Conservation (phyloP, 305 asterid genomes). For the Fraxinus albicans region DNA sequence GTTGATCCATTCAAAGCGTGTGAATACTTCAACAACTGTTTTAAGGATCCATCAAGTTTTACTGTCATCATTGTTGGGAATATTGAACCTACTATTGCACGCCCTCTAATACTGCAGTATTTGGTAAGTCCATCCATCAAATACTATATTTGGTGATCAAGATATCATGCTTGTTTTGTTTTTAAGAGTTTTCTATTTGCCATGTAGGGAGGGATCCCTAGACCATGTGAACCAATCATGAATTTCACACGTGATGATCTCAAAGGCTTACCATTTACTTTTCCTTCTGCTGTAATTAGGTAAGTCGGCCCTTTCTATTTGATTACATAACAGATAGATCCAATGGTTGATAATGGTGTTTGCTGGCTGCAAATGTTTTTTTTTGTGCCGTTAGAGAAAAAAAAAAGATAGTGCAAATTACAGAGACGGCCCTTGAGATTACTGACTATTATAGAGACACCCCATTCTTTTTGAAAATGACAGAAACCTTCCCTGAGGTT, state of each 20-base stretch:
- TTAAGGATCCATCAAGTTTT: conserved; percentile 89
- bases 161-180: conserved; percentile 17
- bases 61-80: conserved; percentile 89
- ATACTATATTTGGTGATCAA: conserved; percentile 5
- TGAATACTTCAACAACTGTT: conserved; percentile 76
- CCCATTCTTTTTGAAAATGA: neutral
- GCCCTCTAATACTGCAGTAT: conserved; percentile 74
- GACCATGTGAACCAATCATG: conserved; percentile 63
- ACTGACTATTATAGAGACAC: neutral
- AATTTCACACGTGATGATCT: conserved; percentile 83
- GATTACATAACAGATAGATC: conserved; percentile 5
- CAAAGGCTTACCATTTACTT: conserved; percentile 81
- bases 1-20: conserved; percentile 89
- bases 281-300: conserved; percentile 80
- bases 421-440: neutral
- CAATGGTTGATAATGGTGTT: neutral
- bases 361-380: neutral
- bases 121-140: conserved; percentile 52
- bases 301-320: conserved; percentile 27
- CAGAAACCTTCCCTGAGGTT: neutral
- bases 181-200: conserved; percentile 23
- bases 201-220: conserved; percentile 91
- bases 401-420: neutral
- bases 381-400: conserved; percentile 4
- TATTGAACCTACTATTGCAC: conserved; percentile 70